Conservation (phyloP, 2,329 filamentous ascomycete species). For the Fusarium hostae region DNA sequence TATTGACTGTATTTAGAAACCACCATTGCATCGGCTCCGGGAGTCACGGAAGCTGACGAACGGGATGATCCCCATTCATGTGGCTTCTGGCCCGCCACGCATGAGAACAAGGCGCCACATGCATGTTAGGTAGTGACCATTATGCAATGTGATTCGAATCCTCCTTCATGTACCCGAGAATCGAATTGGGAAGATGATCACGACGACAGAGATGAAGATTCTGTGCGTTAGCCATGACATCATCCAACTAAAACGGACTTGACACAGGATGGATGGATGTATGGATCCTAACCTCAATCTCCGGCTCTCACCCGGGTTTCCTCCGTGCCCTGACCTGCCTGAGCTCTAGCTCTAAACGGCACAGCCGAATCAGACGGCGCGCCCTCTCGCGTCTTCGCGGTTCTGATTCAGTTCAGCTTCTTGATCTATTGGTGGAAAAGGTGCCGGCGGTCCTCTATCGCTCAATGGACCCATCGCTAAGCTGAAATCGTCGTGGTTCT, state of each 20-base stretch:
- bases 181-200: not conserved
- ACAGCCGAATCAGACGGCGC: not conserved
- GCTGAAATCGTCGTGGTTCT: not conserved
- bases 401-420: not conserved
- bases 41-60: constrained; percentile 27
- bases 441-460: constrained; percentile 3
- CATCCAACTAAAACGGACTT: constrained; percentile 5
- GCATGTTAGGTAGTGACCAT: not conserved
- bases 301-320: constrained; percentile 33
- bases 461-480: constrained; percentile 1
- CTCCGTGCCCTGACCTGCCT: constrained; percentile 13
- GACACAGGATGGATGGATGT: not conserved
- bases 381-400: constrained; percentile 27
- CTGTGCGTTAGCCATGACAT: constrained; percentile 17
- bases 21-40: constrained; percentile 26
- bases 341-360: not conserved
- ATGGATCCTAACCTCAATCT: constrained; percentile 18
- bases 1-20: constrained; percentile 8
- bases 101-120: constrained; percentile 17
- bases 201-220: not conserved
- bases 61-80: not conserved
- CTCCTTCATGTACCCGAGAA: not conserved
- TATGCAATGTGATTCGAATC: not conserved
- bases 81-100: constrained; percentile 16
- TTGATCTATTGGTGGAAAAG: constrained; percentile 31